These are phyloP conservation scores for Taphrina communis DNA, from an alignment of 1,139 yeast genomes.

Conservation along the genomic window DNA sequence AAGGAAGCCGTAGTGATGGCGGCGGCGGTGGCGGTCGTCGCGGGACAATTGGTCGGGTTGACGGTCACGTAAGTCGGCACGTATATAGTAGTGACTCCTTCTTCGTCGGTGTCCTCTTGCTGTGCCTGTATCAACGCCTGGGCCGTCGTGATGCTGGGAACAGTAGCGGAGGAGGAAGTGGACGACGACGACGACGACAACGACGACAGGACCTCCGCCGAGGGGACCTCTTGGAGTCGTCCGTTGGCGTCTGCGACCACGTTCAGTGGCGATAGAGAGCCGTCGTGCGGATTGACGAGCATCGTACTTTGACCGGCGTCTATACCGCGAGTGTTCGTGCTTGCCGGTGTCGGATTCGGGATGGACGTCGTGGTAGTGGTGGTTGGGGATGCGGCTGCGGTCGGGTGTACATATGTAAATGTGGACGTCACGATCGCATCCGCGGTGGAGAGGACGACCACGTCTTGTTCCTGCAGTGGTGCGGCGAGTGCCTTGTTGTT, in stretches of 20 bases:
- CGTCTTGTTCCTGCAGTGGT: slow-evolving; percentile 19
- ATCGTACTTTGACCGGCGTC: background rate
- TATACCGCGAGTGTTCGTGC: background rate
- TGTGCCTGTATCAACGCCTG: background rate
- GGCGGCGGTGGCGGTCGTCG: background rate
- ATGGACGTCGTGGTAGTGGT: background rate
- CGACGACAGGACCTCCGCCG: too few relatives aligned
- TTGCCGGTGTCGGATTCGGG: background rate
- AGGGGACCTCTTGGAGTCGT: background rate
- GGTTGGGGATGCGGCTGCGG: background rate
- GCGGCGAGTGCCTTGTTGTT: background rate
- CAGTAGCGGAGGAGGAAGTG: background rate
- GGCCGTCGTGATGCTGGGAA: background rate
- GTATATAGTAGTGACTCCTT: background rate
- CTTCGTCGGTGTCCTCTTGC: background rate
- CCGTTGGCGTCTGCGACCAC: background rate
- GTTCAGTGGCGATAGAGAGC: slow-evolving; percentile 2
- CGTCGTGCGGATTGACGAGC: slow-evolving; percentile 13
- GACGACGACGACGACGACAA: background rate
- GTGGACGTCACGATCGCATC: background rate
- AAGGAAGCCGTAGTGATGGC: background rate
- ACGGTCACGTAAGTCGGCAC: slow-evolving; percentile 14
- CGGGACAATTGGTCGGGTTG: slow-evolving; percentile 10
- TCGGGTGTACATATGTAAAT: slow-evolving; percentile 10
- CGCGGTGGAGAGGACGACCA: slow-evolving; percentile 1